phyloP scores from a whole-genome alignment of 2,329 filamentous ascomycete species.

The Daldinia eschscholtzii region DNA sequence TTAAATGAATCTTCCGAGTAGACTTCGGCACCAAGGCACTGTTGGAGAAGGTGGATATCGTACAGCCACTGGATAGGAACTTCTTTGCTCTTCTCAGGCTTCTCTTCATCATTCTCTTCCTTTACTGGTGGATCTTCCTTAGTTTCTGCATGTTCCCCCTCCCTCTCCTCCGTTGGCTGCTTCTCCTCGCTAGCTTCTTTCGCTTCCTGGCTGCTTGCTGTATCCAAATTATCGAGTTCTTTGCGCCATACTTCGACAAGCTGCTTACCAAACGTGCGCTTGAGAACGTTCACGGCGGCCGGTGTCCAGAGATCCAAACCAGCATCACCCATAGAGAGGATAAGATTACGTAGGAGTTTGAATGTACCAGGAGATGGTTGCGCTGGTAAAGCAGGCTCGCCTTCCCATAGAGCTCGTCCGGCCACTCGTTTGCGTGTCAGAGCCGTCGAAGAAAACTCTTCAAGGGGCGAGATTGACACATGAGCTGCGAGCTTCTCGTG shows the following conservation, averaged over 20 bases:
- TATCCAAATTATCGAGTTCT: slow-evolving; percentile 53
- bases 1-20: slow-evolving; percentile 54
- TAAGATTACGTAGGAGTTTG: slow-evolving; percentile 75
- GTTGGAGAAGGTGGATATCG: slow-evolving; percentile 66
- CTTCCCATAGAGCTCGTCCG: slow-evolving; percentile 83
- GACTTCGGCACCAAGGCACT: slow-evolving; percentile 56
- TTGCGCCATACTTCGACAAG: slow-evolving; percentile 65
- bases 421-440: slow-evolving; percentile 64
- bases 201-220: slow-evolving; percentile 41
- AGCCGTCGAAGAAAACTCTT: slow-evolving; percentile 59
- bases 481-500: slow-evolving; percentile 71
- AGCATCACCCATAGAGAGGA: slow-evolving; percentile 73
- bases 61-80: slow-evolving; percentile 72
- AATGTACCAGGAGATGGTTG: slow-evolving; percentile 84
- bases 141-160: slow-evolving; percentile 35
- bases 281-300: slow-evolving; percentile 73
- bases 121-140: slow-evolving; percentile 31
- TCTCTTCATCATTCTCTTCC: slow-evolving; percentile 13
- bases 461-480: slow-evolving; percentile 64
- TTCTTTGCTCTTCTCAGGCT: slow-evolving; percentile 56
- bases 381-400: slow-evolving; percentile 77
- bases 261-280: slow-evolving; percentile 65
- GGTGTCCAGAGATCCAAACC: slow-evolving; percentile 88
- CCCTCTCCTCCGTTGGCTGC: slow-evolving; percentile 12
- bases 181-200: slow-evolving; percentile 35